Base-by-base conservation (phyloP, 2,329 filamentous ascomycete species). In the Penicillium sp. region DNA sequence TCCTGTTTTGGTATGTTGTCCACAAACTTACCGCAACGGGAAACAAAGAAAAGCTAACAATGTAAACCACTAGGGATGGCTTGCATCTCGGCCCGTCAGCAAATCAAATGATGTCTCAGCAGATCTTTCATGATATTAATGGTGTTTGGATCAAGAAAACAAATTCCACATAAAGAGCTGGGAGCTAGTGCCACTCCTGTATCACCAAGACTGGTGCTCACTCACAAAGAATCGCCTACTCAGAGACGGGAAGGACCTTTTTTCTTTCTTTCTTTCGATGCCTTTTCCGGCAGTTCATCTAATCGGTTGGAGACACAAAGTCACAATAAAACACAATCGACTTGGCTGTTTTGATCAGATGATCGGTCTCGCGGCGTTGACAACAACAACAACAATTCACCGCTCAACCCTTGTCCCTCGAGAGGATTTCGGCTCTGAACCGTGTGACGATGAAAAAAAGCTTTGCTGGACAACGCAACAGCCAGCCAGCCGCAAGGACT, bases 1-100 rank as follows among this genome's bases (percentile, higher is more conserved):
- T 70, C 63, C 64, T 75, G 38, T 75, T 76, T 62, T 74, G 73
- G 74, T 75, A 64, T 57, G 18, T 52, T 40, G 21, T 57, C 46
- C 33, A 52, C 30, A 56, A 57, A 57, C 21, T 56, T 40, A 40
- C 33, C 48, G 21, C 9, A 45, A 38, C 16, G 18, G 47, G 52
- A 54, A 51, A 53, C 54, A 60, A 58, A 60, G 51, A 56, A 43
- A 52, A 28, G 59, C 58, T 55, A 21, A 52, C 43, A 46, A 49
- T 62, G 52, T 52, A 52, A 26, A 26, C 35, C 33, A 46, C 38
- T 61, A 77, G 74, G 73, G 68, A 75, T 61, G 67, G 73, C 21
- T 72, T 76, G 68, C 70, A 74, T 60, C 59, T 75, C 52, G 72
- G 72, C 5, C 67, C 71, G 23, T 66, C 64, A 21, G 71, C 69